These are phyloP conservation scores for Fusarium torulosum DNA, from an alignment of 2,329 filamentous ascomycete species.

Conservation along the genomic window DNA sequence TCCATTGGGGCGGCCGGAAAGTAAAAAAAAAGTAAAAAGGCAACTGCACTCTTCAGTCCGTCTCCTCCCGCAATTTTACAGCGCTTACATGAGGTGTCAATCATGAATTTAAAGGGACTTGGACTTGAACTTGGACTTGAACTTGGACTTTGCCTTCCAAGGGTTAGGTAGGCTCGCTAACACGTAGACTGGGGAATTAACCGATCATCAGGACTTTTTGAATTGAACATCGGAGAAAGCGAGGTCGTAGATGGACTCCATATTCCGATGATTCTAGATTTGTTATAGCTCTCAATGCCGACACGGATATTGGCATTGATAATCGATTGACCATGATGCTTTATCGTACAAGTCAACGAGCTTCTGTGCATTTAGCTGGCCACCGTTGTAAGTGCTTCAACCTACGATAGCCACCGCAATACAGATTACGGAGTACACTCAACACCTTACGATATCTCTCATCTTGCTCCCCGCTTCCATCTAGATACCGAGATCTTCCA, in stretches of 20 bases:
- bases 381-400: conserved; percentile 10
- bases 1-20: conserved; percentile 46
- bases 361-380: background rate
- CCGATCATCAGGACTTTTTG: conserved; percentile 13
- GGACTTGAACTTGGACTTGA: conserved; percentile 26
- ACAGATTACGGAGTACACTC: conserved; percentile 27
- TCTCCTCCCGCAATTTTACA: background rate
- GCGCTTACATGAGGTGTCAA: conserved; percentile 6
- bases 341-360: conserved; percentile 1
- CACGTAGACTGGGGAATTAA: conserved; percentile 1
- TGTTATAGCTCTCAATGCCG: conserved; percentile 1
- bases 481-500: conserved; percentile 34
- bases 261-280: background rate
- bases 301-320: background rate
- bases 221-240: conserved; percentile 8
- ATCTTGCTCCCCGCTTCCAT: conserved; percentile 12
- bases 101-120: conserved; percentile 23
- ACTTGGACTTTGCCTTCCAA: conserved; percentile 19
- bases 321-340: background rate
- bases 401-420: conserved; percentile 29
- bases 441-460: conserved; percentile 6
- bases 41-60: conserved; percentile 7
- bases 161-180: conserved; percentile 15
- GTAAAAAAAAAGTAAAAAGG: conserved; percentile 21
- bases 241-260: conserved; percentile 3